Evolutionary conservation across 768 basidiomycete genomes (phyloP).

Genomic region (Tephrocybe sp.): DNA sequence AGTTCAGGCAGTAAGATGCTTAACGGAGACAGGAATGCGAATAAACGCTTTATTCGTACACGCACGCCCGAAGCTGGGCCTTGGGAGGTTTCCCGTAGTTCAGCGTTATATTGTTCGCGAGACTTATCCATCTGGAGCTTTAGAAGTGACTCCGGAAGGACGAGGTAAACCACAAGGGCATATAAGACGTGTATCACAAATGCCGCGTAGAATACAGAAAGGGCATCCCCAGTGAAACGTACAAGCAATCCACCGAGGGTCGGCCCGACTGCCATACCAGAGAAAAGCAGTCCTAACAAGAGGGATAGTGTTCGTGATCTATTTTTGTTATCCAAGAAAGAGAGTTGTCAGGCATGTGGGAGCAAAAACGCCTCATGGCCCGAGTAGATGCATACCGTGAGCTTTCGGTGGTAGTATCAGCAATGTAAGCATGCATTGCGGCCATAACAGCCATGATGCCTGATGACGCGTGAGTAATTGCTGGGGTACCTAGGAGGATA

Average conservation of each 20-base stretch:
- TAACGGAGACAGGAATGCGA: constrained; percentile 73
- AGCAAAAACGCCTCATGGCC: not conserved
- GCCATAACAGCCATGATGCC: constrained; percentile 53
- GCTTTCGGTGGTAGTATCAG: constrained; percentile 61
- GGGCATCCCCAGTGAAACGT: constrained; percentile 46
- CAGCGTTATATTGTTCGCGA: constrained; percentile 33
- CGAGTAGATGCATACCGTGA: constrained; percentile 40
- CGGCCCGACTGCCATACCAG: constrained; percentile 80
- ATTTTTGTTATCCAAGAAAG: not conserved
- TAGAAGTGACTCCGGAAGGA: constrained; percentile 81
- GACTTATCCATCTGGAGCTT: constrained; percentile 43
- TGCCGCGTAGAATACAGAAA: constrained; percentile 76
- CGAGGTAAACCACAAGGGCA: constrained; percentile 46
- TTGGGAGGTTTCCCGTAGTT: constrained; percentile 21
- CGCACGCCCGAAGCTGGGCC: constrained; percentile 24
- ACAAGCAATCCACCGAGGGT: constrained; percentile 68
- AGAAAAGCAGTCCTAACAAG: constrained; percentile 63
- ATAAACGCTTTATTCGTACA: constrained; percentile 43
- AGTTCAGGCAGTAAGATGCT: constrained; percentile 55
- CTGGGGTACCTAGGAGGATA: not conserved
- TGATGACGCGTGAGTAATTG: constrained; percentile 2
- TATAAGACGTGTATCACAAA: constrained; percentile 49
- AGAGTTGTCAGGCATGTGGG: not conserved
- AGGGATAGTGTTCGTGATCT: constrained; percentile 71
- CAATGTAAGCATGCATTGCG: constrained; percentile 62